Evolutionary conservation across 768 basidiomycete genomes (phyloP).

Genomic region (Hirschioporus abietinus): DNA sequence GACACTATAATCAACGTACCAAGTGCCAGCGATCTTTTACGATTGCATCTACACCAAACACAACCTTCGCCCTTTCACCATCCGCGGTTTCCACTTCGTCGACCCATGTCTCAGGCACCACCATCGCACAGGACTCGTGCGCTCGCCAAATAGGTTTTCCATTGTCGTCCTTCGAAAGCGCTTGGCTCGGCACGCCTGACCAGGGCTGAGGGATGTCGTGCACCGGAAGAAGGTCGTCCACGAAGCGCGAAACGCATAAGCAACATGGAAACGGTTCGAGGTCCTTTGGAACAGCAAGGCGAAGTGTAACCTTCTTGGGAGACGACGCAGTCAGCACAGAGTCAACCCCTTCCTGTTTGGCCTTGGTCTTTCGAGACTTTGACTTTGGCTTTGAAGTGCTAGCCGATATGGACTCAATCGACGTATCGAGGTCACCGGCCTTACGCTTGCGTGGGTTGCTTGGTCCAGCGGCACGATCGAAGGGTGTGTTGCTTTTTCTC

Average conservation of each 20-base stretch:
- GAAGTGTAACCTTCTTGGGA: conserved; percentile 51
- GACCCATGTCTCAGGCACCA: conserved; percentile 91
- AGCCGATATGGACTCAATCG: not conserved
- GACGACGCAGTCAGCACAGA: conserved; percentile 16
- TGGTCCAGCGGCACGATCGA: conserved; percentile 13
- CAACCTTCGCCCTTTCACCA: conserved; percentile 39
- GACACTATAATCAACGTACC: conserved; percentile 41
- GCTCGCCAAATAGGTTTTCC: conserved; percentile 57
- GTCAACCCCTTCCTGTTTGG: conserved; percentile 25
- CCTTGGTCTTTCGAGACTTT: conserved; percentile 45
- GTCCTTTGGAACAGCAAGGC: conserved; percentile 56
- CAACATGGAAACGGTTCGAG: conserved; percentile 60
- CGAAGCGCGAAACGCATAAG: conserved; percentile 52
- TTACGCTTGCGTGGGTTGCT: conserved; percentile 33
- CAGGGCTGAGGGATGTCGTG: conserved; percentile 58
- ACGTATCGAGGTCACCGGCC: conserved; percentile 29
- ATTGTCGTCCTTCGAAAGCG: conserved; percentile 42
- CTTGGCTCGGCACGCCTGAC: conserved; percentile 25
- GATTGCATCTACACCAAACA: conserved; percentile 84
- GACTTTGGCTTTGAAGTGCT: conserved; percentile 25
- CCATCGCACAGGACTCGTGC: conserved; percentile 72
- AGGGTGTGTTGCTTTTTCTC: conserved; percentile 7
- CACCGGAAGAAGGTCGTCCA: conserved; percentile 56
- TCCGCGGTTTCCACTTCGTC: conserved; percentile 51
- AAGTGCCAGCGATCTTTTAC: conserved; percentile 91